A percentile compares a stretch with the other conserved stretches of the same genome.
Conservation (phyloP, 352 stramenopile genomes). For the Pythium plurisporium region DNA sequence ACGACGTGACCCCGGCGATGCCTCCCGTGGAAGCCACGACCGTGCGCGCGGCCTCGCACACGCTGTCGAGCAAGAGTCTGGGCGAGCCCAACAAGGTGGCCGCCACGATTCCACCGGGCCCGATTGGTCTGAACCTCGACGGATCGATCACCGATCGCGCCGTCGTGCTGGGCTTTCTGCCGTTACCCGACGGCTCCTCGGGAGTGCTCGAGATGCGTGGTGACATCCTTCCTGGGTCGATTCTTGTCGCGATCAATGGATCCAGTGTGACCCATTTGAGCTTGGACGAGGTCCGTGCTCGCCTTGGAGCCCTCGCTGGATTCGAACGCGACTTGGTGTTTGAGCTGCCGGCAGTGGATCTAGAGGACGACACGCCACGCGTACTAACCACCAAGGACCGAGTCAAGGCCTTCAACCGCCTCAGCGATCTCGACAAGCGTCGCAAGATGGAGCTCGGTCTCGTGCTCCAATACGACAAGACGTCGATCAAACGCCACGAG, state of each 20-base stretch:
- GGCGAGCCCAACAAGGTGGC: constrained; percentile 21
- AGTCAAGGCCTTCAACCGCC: constrained; percentile 14
- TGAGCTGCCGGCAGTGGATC: constrained; percentile 25
- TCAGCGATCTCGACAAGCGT: constrained; percentile 45
- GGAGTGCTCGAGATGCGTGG: constrained; percentile 51
- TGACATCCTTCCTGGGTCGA: constrained; percentile 43
- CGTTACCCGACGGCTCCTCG: constrained; percentile 46
- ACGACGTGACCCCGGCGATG: not conserved
- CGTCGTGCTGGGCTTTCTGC: constrained; percentile 64
- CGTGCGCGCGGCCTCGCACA: constrained; percentile 20
- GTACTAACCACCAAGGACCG: constrained; percentile 2
- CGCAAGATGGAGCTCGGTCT: constrained; percentile 60
- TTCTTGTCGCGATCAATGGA: constrained; percentile 64
- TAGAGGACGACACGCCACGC: not conserved
- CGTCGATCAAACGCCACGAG: constrained; percentile 48
- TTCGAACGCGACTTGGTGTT: constrained; percentile 46
- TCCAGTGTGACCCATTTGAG: constrained; percentile 48
- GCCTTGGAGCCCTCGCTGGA: constrained; percentile 35
- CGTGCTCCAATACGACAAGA: constrained; percentile 59
- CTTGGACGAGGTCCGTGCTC: constrained; percentile 35
- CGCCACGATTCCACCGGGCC: constrained; percentile 45
- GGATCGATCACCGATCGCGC: constrained; percentile 37
- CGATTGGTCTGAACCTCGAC: constrained; percentile 65
- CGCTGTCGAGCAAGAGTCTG: constrained; percentile 10
- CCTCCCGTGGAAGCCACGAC: not conserved